phyloP scores from a whole-genome alignment of 768 basidiomycete genomes.

The Psilocybe sp. region DNA sequence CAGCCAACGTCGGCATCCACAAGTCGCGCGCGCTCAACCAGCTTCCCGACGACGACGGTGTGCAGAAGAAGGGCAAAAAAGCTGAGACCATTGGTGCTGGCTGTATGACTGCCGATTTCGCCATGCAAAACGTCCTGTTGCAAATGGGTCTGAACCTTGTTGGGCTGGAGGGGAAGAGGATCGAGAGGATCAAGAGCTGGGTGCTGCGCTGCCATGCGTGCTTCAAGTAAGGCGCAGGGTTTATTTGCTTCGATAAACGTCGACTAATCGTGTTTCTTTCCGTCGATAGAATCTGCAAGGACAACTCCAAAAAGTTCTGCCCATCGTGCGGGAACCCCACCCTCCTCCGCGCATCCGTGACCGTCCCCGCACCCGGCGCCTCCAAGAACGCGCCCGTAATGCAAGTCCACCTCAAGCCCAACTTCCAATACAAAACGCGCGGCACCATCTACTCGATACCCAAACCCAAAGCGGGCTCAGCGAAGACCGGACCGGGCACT shows the following conservation, averaged over 20 bases:
- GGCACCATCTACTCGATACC: constrained; percentile 94
- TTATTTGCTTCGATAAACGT: neutral
- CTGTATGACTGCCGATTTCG: constrained; percentile 98
- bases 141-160: constrained; percentile 93
- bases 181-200: constrained; percentile 92
- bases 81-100: constrained; percentile 58
- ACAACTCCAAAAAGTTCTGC: constrained; percentile 92
- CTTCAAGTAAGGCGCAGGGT: constrained; percentile 87
- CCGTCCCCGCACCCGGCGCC: constrained; percentile 66
- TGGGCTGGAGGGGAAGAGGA: constrained; percentile 85
- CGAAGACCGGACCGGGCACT: constrained; percentile 79
- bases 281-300: constrained; percentile 98
- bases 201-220: constrained; percentile 97
- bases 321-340: constrained; percentile 96
- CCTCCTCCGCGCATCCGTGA: constrained; percentile 87
- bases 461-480: constrained; percentile 81
- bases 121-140: constrained; percentile 96
- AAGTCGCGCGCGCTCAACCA: constrained; percentile 86
- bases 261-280: constrained; percentile 1
- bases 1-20: constrained; percentile 77
- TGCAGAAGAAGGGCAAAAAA: constrained; percentile 34
- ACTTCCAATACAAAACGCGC: constrained; percentile 91
- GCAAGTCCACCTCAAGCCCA: constrained; percentile 91
- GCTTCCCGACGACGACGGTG: constrained; percentile 51
- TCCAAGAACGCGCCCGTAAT: constrained; percentile 61